These are phyloP conservation scores for Acacia concinna DNA, from an alignment of 331 rosid genomes.

Conservation along the genomic window DNA sequence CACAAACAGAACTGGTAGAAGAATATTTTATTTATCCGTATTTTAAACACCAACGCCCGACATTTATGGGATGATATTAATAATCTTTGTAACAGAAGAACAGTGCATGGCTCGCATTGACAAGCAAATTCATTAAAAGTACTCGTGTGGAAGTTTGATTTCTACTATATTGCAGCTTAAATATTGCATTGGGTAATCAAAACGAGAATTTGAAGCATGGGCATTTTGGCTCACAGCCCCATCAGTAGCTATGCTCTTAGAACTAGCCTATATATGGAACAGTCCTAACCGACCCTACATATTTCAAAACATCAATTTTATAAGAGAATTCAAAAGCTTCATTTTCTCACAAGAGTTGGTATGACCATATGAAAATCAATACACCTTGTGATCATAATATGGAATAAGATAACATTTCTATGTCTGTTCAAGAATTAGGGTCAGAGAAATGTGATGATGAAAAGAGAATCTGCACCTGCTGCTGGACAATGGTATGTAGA, in stretches of 20 bases:
- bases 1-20: background rate
- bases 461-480: slow-evolving; percentile 58
- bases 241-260: background rate
- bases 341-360: background rate
- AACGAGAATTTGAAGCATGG: background rate
- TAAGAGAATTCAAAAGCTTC: slow-evolving; percentile 5
- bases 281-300: background rate
- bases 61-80: background rate
- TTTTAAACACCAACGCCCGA: background rate
- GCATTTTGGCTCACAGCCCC: background rate
- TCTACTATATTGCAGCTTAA: no score
- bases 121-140: background rate
- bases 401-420: background rate
- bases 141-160: no score
- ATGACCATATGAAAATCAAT: background rate
- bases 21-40: background rate
- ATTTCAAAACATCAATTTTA: background rate
- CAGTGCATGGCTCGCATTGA: background rate
- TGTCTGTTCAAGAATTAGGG: background rate
- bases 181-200: background rate
- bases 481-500: slow-evolving; percentile 74
- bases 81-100: background rate
- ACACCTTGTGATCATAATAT: background rate
- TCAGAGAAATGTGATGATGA: slow-evolving; percentile 17
- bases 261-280: background rate